phyloP scores from a whole-genome alignment of 192 early-diverging fungal species.

The Helicostylum pulchrum region DNA sequence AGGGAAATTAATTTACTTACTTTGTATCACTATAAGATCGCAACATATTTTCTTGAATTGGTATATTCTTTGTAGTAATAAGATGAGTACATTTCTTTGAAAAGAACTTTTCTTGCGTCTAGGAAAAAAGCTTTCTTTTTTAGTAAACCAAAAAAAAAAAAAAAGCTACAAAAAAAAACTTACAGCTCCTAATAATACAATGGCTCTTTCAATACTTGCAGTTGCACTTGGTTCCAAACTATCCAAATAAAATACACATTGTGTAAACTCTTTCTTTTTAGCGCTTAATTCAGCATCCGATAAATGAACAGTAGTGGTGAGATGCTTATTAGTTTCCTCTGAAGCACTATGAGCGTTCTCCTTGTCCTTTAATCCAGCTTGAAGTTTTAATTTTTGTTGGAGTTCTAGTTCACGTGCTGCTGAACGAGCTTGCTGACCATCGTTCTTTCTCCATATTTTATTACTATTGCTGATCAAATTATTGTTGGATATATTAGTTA shows the following conservation, averaged over 20 bases:
- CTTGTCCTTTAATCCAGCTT: no score
- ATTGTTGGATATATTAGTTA: no score
- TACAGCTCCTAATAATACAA: constrained; percentile 22
- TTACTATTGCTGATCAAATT: no score
- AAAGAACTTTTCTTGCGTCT: constrained; percentile 27
- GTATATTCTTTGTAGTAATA: constrained; percentile 16
- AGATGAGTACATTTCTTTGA: constrained; percentile 31
- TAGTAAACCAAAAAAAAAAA: not conserved
- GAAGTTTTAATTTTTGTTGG: no score
- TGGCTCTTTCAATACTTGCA: constrained; percentile 4
- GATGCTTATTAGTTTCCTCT: no score
- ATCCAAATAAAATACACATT: constrained; percentile 21
- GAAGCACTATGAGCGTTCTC: no score
- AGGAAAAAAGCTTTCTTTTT: not conserved
- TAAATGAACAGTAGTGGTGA: no score
- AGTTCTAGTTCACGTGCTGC: no score
- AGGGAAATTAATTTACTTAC: not conserved
- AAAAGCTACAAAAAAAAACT: not conserved
- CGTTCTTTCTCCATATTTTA: not conserved
- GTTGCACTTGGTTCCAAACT: constrained; percentile 11
- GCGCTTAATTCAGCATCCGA: no score
- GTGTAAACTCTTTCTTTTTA: constrained; percentile 18
- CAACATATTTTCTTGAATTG: not conserved
- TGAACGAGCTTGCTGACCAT: not conserved
- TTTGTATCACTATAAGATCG: not conserved